These are phyloP conservation scores for Colletotrichum acutatum DNA, from an alignment of 2,329 filamentous ascomycete species.

Conservation along the genomic window DNA sequence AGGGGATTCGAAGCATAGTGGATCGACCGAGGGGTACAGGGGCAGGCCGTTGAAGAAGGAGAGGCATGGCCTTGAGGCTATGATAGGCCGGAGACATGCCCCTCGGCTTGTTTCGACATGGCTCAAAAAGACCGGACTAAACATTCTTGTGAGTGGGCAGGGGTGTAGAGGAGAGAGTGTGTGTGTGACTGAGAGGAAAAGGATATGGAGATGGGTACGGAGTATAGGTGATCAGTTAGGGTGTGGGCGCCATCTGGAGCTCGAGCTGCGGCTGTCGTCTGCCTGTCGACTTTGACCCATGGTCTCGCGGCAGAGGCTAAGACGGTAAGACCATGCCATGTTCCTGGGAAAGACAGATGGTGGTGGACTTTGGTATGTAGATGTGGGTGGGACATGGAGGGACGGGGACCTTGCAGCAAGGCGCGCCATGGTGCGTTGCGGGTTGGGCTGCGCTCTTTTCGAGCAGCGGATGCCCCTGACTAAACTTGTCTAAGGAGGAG, in stretches of 20 bases:
- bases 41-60: conserved; percentile 37
- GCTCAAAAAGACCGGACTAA: conserved; percentile 36
- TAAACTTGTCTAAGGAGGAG: conserved; percentile 30
- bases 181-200: too few relatives aligned
- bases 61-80: conserved; percentile 27
- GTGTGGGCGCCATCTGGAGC: conserved; percentile 9
- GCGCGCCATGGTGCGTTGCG: conserved; percentile 9
- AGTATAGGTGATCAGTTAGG: background rate
- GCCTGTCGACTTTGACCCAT: conserved; percentile 4
- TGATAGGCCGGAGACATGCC: conserved; percentile 44
- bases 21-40: conserved; percentile 46
- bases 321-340: conserved; percentile 21
- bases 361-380: background rate
- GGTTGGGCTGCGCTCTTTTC: conserved; percentile 26
- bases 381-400: conserved; percentile 14
- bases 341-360: background rate
- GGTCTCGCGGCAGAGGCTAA: conserved; percentile 11
- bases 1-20: conserved; percentile 52
- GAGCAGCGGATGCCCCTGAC: conserved; percentile 29
- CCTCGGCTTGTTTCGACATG: conserved; percentile 38
- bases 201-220: background rate
- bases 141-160: conserved; percentile 42
- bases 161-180: conserved; percentile 24
- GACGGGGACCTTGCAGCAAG: conserved; percentile 35
- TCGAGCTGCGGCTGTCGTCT: conserved; percentile 2